Percentiles rank a stretch among this genome's conserved stretches.
Conservation (phyloP, 768 basidiomycete genomes). For the Melanogaster broomeanus region DNA sequence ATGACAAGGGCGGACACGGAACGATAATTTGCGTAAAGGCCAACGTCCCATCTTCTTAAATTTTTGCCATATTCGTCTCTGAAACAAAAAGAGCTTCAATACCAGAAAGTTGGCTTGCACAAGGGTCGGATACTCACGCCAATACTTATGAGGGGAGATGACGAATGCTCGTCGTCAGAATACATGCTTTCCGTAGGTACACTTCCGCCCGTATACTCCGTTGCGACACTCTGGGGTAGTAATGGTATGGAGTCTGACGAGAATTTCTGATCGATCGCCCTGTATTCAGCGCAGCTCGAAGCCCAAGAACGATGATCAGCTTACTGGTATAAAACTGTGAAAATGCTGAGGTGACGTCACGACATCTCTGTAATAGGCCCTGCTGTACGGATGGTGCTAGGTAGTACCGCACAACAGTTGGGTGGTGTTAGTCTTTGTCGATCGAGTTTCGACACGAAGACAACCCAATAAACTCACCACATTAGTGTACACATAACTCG, state of each 20-base stretch:
- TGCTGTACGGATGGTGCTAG: constrained; percentile 11
- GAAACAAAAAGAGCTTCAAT: background rate
- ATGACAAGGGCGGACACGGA: constrained; percentile 21
- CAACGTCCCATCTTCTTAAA: constrained; percentile 16
- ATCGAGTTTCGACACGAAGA: background rate
- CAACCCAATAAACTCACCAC: constrained; percentile 15
- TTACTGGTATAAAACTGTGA: constrained; percentile 30
- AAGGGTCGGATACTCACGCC: constrained; percentile 13
- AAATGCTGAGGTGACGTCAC: constrained; percentile 17
- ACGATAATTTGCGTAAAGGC: constrained; percentile 10
- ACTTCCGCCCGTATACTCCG: constrained; percentile 5
- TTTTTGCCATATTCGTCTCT: constrained; percentile 21
- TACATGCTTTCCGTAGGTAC: background rate
- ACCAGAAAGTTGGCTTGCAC: background rate
- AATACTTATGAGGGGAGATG: constrained; percentile 6
- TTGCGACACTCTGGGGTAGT: constrained; percentile 9
- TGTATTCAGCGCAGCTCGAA: background rate
- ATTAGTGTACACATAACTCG: constrained; percentile 26
- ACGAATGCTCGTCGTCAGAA: constrained; percentile 9
- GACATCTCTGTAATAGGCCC: background rate
- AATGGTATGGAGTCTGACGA: constrained; percentile 22
- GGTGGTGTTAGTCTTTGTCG: background rate
- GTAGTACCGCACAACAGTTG: background rate
- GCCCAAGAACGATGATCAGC: background rate
- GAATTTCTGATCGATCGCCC: constrained; percentile 20